Base-by-base conservation (phyloP, 2,329 filamentous ascomycete species). In the Fusarium buxicola region DNA sequence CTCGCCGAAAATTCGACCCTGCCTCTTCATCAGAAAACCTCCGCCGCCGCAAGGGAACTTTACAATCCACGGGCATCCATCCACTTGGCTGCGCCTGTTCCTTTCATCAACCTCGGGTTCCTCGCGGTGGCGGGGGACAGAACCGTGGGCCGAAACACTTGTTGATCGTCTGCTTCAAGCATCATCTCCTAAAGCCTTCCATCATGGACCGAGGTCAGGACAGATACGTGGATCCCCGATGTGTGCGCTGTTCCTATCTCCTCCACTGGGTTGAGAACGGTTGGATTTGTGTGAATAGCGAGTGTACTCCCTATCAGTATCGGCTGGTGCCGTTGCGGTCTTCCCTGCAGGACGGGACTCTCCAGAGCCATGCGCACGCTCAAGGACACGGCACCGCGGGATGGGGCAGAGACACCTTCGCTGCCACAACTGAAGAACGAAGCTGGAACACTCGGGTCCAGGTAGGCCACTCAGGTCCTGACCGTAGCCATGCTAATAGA, bases 401-500 rank as follows among this genome's bases (percentile, higher is more conserved):
- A 13, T 16, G 9, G 13, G 10, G 28, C 38, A n/a, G n/a, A 13
- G n/a, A 8, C 31, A 30, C 15, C 25, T 25, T 27, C 6, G 15
- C n/a, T 15, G 2, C 15, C 11, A 13, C 10, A 5, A 10, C 4
- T 7, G n/a, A 15, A 30, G 38, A 13, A 11, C 16, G 34, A 7
- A 16, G 27, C 8, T n/a, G 16, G 24, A n/a, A 6, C 6, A 10
- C 13, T 16, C 6, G n/a, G 16, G 8, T 2, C 6, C 13, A 18
- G 51, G 59, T 61, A 27, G 5, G n/a, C 8, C 5, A 30, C 28
- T n/a, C 39, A 16, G 5, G 2, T 21, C 8, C 25, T 15, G 7
- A 7, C n/a, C 7, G 12, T 5, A 39, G 2, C 3, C 7, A 38
- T 41, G 40, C 47, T 65, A 16, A 65, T 10, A 35, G 30, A n/a